Conservation (phyloP, 805 yeast genomes). For the Starmerella davenportii region DNA sequence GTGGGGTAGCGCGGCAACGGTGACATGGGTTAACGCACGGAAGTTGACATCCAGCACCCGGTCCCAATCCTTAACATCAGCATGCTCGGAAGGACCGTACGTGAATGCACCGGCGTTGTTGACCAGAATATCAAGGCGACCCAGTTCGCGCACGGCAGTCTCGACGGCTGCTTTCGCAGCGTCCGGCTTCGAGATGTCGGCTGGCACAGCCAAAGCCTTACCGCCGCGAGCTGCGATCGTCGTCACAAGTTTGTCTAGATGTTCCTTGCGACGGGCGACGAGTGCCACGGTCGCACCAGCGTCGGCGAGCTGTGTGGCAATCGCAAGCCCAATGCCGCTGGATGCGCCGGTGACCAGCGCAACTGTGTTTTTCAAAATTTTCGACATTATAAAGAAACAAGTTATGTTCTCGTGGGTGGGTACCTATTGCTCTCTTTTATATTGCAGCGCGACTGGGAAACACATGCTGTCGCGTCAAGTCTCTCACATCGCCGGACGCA, state of each 20-base stretch:
- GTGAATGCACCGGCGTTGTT: conserved; percentile 8
- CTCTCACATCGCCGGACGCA: too few species aligned
- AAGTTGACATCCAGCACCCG: not conserved
- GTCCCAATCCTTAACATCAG: not conserved
- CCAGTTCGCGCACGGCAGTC: conserved; percentile 6
- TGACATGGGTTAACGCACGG: not conserved
- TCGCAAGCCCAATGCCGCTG: conserved; percentile 12
- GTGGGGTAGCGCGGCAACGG: not conserved
- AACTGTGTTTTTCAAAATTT: not conserved
- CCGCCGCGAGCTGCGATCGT: conserved; percentile 9
- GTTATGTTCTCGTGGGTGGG: too few species aligned
- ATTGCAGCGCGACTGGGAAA: too few species aligned
- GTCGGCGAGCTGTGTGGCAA: conserved; percentile 9
- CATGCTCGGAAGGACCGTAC: not conserved
- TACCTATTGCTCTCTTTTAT: too few species aligned
- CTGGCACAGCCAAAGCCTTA: conserved; percentile 5
- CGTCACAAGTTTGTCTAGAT: conserved; percentile 1
- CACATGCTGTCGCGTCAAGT: too few species aligned
- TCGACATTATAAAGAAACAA: not conserved
- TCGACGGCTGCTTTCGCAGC: conserved; percentile 6
- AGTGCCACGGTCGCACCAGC: conserved; percentile 11
- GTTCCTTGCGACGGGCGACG: conserved; percentile 3
- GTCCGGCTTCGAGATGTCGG: conserved; percentile 2
- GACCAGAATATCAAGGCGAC: conserved; percentile 11
- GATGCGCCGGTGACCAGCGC: conserved; percentile 13